Base-by-base conservation (phyloP, 2,329 filamentous ascomycete species). In the Stachybotrys elegans region DNA sequence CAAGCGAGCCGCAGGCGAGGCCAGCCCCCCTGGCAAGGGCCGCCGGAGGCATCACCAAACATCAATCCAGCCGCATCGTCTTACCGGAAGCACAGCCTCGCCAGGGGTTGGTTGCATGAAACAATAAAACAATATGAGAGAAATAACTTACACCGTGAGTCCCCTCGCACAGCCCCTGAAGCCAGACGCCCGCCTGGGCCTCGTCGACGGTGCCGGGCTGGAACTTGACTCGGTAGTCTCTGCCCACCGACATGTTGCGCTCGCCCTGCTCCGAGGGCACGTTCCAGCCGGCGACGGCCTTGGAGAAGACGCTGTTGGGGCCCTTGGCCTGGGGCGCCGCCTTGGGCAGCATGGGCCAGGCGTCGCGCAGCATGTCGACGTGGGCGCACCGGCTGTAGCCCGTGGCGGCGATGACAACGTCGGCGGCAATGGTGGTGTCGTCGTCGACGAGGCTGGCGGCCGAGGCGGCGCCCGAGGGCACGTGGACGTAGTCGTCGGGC, bases 121-220 rank as follows among this genome's bases (percentile, higher is more conserved):
- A n/a, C n/a, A n/a, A n/a, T n/a, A n/a, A n/a, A n/a, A n/a, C n/a
- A n/a, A n/a, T n/a, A n/a, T n/a, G n/a, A n/a, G n/a, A n/a, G n/a
- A n/a, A n/a, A n/a, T 45, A 40, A 82, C 86, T 81, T 78, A 92
- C 86, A 47, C 92, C 92, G 65, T 97, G 92, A 25, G 90, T 95
- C 49, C 76, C 81, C 71, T 97, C 91, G 62, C 90, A 94, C 70
- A 91, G 96, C 23, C 92, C 92, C 64, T 97, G 93, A 55, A 97
- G 73, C 85, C 88, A 97, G 46, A 97, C 75, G 4, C 91, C 91
- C 13, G 88, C 85, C n/a, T n/a, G n/a, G 36, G 83, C 80, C 1
- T 75, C 60, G n/a, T 81, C 76, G 25, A 97, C 84, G 39, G 78
- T 74, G 22, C 78, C 83, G 2, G 78, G 69, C 40, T 78, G 74